These are phyloP conservation scores for Tetrahymena elliotti DNA, from an alignment of 73 alveolate genomes.

Conservation along the genomic window DNA sequence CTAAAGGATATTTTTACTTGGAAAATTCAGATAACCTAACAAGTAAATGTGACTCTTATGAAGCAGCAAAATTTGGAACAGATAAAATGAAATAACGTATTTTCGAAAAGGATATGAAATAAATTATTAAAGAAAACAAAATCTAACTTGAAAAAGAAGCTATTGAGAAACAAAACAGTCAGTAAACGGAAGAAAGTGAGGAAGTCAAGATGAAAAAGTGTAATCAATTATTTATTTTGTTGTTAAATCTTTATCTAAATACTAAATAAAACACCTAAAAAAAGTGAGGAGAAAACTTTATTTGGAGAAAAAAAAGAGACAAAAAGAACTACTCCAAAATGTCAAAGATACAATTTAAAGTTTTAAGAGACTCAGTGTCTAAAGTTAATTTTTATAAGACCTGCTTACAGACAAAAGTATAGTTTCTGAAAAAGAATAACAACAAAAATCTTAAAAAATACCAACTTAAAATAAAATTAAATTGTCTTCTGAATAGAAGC, in stretches of 20 bases:
- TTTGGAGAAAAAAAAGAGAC: background rate
- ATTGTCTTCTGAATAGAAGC: background rate
- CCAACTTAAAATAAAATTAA: background rate
- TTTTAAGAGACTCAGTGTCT: background rate
- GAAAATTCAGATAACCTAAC: background rate
- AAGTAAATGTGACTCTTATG: background rate
- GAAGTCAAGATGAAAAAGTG: background rate
- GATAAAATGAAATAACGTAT: background rate
- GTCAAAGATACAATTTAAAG: background rate
- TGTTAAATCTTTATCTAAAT: too few species aligned
- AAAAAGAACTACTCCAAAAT: background rate
- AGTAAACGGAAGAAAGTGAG: background rate
- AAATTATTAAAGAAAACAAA: background rate
- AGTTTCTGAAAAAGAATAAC: background rate
- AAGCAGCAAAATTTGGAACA: background rate
- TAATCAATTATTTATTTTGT: too few species aligned
- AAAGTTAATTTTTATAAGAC: background rate
- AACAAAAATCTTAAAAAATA: background rate
- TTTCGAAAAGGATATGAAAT: background rate
- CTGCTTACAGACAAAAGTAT: background rate
- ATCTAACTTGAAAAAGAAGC: background rate
- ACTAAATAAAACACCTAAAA: too few species aligned
- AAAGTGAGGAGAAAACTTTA: background rate
- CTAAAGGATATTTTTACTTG: background rate
- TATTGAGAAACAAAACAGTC: background rate